Percentiles rank a stretch among this genome's conserved stretches.
Evolutionary conservation across 1,284 basidiomycete genomes (phyloP).

Genomic region (Takashimella tepidaria): DNA sequence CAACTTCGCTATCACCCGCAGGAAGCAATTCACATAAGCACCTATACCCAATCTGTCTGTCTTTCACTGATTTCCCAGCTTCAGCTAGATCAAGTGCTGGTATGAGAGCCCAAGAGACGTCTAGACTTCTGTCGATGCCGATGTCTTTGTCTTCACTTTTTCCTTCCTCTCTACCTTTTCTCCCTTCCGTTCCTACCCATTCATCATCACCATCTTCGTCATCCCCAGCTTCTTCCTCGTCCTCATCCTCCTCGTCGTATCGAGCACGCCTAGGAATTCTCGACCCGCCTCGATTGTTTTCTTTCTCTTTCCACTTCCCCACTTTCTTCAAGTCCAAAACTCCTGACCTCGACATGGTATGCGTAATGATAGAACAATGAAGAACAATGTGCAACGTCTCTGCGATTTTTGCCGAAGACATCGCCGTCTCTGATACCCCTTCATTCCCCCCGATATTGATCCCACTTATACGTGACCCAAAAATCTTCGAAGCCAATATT

Average conservation of each 20-base stretch:
- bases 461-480: too few relatives aligned
- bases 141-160: too few relatives aligned
- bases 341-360: neutral
- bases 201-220: too few relatives aligned
- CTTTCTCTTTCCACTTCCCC: neutral
- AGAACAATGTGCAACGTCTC: neutral
- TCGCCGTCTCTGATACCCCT: too few relatives aligned
- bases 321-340: neutral
- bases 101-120: constrained; percentile 34
- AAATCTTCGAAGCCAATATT: too few relatives aligned
- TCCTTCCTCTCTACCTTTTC: too few relatives aligned
- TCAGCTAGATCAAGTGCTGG: constrained; percentile 41
- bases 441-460: too few relatives aligned
- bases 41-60: constrained; percentile 38
- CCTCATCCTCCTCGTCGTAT: too few relatives aligned
- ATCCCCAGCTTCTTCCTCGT: too few relatives aligned
- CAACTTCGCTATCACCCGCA: constrained; percentile 34
- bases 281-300: neutral
- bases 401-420: too few relatives aligned
- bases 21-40: constrained; percentile 36
- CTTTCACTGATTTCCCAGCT: constrained; percentile 24
- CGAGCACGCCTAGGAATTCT: too few relatives aligned
- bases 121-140: constrained; percentile 3
- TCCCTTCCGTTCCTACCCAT: too few relatives aligned
- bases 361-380: neutral